Conservation (phyloP, 257 asterid species). For the Dorcoceras hygrometricum region DNA sequence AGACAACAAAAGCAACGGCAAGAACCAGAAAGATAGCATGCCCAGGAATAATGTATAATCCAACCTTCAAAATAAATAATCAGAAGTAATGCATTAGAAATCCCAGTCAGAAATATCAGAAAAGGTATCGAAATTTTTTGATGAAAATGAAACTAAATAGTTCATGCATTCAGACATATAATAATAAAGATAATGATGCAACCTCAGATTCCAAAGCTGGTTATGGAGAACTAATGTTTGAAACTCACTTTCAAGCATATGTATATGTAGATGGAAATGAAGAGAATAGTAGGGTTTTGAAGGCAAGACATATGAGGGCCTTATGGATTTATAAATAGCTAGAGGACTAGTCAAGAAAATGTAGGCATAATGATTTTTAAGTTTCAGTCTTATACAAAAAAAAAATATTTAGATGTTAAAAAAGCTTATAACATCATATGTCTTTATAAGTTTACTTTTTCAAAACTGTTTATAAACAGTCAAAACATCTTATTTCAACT, state of each 20-base stretch:
- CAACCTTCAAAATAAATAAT: neutral
- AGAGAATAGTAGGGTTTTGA: constrained; percentile 36
- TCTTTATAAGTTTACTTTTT: too few relatives aligned
- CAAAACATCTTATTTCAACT: too few relatives aligned
- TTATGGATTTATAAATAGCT: constrained; percentile 27
- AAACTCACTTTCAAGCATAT: constrained; percentile 9
- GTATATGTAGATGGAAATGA: neutral
- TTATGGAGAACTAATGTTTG: neutral
- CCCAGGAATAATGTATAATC: constrained; percentile 16
- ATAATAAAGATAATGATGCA: too few relatives aligned
- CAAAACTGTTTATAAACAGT: too few relatives aligned
- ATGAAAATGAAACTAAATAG: too few relatives aligned
- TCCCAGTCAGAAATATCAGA: neutral
- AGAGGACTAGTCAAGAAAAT: constrained; percentile 3
- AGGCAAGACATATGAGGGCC: constrained; percentile 14
- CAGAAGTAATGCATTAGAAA: constrained; percentile 19
- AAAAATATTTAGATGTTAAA: too few relatives aligned
- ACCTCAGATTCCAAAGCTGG: neutral
- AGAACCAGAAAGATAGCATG: constrained; percentile 30
- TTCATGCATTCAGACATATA: too few relatives aligned
- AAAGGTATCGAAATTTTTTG: neutral
- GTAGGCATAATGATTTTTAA: too few relatives aligned
- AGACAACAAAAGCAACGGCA: constrained; percentile 27
- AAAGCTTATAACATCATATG: too few relatives aligned
- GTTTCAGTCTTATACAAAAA: too few relatives aligned